Evolutionary conservation across 2,329 filamentous ascomycete genomes (phyloP).

Genomic region (Thyridium curvatum): DNA sequence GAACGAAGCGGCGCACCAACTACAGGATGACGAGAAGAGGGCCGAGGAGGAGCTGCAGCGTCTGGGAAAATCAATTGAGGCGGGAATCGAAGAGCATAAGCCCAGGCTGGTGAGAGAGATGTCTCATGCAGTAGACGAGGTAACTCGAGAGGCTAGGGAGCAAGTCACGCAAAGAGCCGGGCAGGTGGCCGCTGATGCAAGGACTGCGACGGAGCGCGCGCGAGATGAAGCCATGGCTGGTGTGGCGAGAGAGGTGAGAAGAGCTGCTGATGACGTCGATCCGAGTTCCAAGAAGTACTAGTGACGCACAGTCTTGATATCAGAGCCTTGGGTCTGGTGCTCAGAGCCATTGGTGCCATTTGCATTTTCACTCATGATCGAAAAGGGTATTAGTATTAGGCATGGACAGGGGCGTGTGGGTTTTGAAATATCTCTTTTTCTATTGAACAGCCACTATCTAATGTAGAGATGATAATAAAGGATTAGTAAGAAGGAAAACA

Average conservation of each 20-base stretch:
- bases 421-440: no score
- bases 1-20: neutral
- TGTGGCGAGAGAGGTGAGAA: neutral
- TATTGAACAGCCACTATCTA: no score
- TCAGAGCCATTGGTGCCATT: no score
- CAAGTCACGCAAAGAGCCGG: neutral
- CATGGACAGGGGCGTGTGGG: no score
- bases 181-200: no score
- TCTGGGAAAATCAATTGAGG: neutral
- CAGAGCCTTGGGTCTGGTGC: no score
- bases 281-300: no score
- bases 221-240: neutral
- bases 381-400: no score
- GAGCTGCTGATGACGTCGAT: neutral
- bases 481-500: no score
- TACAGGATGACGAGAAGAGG: slow-evolving; percentile 1
- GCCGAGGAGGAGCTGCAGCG: neutral
- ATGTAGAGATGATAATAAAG: no score
- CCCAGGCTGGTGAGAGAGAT: neutral
- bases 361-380: no score
- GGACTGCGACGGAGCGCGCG: neutral
- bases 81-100: neutral
- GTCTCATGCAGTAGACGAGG: neutral
- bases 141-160: neutral
- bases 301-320: no score